Evolutionary conservation across 495 filamentous ascomycete species (phyloP).

Genomic region (Corynascus novoguineensis): DNA sequence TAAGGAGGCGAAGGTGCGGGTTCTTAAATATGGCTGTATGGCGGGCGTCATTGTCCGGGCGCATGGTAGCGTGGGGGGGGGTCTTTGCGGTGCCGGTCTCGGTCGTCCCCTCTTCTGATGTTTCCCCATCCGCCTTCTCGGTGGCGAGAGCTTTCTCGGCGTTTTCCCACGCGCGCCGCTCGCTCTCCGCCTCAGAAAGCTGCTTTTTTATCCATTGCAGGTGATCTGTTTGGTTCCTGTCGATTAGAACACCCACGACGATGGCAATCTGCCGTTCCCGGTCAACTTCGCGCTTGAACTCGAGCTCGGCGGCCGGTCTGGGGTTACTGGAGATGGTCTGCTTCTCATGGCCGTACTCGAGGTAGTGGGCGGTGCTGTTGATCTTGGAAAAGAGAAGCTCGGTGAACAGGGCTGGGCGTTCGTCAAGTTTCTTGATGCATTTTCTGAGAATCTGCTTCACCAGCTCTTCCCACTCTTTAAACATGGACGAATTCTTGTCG

Average conservation of each 20-base stretch:
- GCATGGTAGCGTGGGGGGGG: constrained; percentile 47
- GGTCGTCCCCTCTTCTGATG: constrained; percentile 34
- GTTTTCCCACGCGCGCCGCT: constrained; percentile 75
- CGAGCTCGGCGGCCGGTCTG: constrained; percentile 65
- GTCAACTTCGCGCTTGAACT: constrained; percentile 66
- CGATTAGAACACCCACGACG: constrained; percentile 67
- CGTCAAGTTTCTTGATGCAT: constrained; percentile 71
- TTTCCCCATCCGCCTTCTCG: constrained; percentile 26
- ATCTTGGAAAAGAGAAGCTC: constrained; percentile 96
- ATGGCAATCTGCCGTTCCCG: constrained; percentile 67
- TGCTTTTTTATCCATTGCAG: constrained; percentile 77
- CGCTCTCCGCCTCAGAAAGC: constrained; percentile 59
- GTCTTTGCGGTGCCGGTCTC: constrained; percentile 39
- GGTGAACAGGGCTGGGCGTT: constrained; percentile 74
- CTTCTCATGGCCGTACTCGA: constrained; percentile 86
- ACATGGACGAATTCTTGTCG: constrained; percentile 56
- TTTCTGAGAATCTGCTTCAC: constrained; percentile 72
- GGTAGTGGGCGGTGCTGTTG: constrained; percentile 70
- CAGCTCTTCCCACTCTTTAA: constrained; percentile 89
- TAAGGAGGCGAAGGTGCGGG: constrained; percentile 80
- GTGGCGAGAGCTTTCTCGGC: constrained; percentile 51
- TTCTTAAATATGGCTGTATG: constrained; percentile 80
- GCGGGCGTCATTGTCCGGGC: constrained; percentile 60
- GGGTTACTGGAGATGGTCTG: constrained; percentile 55
- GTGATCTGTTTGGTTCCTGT: constrained; percentile 66